phyloP scores from a whole-genome alignment of 306 rosid species.

The Urtica urens region DNA sequence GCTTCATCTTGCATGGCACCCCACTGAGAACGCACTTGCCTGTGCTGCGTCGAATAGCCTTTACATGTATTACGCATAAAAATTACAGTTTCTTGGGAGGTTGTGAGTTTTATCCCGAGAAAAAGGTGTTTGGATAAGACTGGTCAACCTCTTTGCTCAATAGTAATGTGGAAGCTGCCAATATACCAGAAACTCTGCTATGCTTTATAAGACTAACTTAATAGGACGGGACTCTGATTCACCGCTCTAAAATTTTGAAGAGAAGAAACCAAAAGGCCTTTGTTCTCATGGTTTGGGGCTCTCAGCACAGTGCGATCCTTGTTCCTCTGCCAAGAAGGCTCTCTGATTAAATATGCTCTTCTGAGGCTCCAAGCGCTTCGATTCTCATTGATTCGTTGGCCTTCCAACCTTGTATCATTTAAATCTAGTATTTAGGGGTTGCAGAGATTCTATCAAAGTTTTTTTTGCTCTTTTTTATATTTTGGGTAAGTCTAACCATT shows the following conservation, averaged over 20 bases:
- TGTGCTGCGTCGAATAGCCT: slow-evolving; percentile 73
- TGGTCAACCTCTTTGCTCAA: slow-evolving; percentile 14
- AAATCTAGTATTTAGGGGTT: slow-evolving; percentile 17
- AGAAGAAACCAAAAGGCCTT: slow-evolving; percentile 13
- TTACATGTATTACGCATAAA: slow-evolving; percentile 54
- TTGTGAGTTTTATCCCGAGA: slow-evolving; percentile 11
- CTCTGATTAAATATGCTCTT: slow-evolving; percentile 2
- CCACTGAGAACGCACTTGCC: slow-evolving; percentile 51
- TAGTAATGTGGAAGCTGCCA: slow-evolving; percentile 16
- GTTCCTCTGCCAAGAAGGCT: slow-evolving; percentile 12
- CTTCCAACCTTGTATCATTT: slow-evolving; percentile 32
- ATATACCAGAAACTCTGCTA: slow-evolving; percentile 15
- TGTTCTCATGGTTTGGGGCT: slow-evolving; percentile 5
- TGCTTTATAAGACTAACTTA: slow-evolving; percentile 17
- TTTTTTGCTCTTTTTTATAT: slow-evolving; percentile 2
- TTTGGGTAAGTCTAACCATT: slow-evolving; percentile 29
- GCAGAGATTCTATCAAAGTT: slow-evolving; percentile 18
- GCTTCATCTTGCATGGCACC: slow-evolving; percentile 72
- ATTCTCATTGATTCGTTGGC: slow-evolving; percentile 24
- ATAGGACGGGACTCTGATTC: slow-evolving; percentile 15
- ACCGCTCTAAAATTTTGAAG: slow-evolving; percentile 11
- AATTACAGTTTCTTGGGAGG: slow-evolving; percentile 17
- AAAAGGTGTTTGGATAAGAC: slow-evolving; percentile 16
- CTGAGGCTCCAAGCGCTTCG: slow-evolving; percentile 17
- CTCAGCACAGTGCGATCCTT: slow-evolving; percentile 5